These are phyloP conservation scores for Cercospora citrullina DNA, from an alignment of 2,329 filamentous ascomycete species.

Conservation along the genomic window DNA sequence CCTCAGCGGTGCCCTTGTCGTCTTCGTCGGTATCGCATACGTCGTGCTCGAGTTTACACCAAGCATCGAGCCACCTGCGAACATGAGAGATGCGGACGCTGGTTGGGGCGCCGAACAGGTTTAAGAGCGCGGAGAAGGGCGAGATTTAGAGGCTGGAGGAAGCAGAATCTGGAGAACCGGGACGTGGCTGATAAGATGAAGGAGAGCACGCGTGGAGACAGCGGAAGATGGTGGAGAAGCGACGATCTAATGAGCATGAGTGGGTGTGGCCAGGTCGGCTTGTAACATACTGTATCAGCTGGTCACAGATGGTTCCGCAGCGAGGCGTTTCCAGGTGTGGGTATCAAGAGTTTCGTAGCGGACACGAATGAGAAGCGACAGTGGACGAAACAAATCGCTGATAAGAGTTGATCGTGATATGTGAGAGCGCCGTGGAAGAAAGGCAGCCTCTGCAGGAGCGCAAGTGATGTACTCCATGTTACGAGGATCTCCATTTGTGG, in stretches of 20 bases:
- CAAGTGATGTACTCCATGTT: too few species aligned
- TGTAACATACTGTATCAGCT: slow-evolving; percentile 10
- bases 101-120: slow-evolving; percentile 57
- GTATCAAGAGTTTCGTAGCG: not conserved
- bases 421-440: not conserved
- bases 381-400: not conserved
- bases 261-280: not conserved
- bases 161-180: not conserved
- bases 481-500: too few species aligned
- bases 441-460: too few species aligned
- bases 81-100: slow-evolving; percentile 56
- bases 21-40: slow-evolving; percentile 76
- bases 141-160: not conserved
- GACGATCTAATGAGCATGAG: slow-evolving; percentile 1
- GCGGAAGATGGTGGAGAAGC: not conserved
- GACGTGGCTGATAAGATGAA: not conserved
- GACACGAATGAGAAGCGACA: not conserved
- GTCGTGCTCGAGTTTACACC: slow-evolving; percentile 53
- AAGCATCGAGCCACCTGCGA: slow-evolving; percentile 55
- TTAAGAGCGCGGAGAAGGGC: slow-evolving; percentile 34
- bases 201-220: not conserved
- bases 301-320: not conserved
- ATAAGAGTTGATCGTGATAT: not conserved
- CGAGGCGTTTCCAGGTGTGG: not conserved
- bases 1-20: slow-evolving; percentile 76